Evolutionary conservation across 2,329 filamentous ascomycete species (phyloP).

Genomic region (Fusarium phyllophilum): DNA sequence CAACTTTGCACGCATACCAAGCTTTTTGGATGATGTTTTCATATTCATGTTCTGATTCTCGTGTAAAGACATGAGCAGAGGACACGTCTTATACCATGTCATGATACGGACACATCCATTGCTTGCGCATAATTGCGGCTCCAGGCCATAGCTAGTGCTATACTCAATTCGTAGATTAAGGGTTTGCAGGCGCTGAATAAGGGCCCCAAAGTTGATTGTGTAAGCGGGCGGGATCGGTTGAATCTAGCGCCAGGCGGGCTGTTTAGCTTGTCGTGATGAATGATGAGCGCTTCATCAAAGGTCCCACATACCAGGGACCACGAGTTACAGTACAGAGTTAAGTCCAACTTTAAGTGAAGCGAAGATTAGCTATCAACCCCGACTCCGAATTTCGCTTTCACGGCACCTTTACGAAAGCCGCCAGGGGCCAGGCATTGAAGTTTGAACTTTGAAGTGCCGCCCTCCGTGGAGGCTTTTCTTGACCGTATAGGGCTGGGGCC

Average conservation of each 20-base stretch:
- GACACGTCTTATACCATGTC: background rate
- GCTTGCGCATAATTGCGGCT: background rate
- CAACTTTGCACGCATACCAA: background rate
- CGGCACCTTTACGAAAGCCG: background rate
- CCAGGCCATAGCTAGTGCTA: background rate
- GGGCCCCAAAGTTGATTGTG: constrained; percentile 3
- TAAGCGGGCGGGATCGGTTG: constrained; percentile 30
- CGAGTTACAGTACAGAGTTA: background rate
- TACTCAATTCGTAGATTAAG: background rate
- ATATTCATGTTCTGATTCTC: background rate
- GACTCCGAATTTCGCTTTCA: constrained; percentile 15
- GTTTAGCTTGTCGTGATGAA: constrained; percentile 7
- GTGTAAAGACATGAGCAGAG: background rate
- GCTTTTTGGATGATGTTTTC: background rate
- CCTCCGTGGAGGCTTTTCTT: background rate
- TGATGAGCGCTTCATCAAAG: background rate
- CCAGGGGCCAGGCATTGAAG: background rate
- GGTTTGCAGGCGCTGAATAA: constrained; percentile 9
- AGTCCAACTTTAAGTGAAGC: constrained; percentile 5
- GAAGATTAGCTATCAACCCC: constrained; percentile 3
- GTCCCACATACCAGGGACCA: constrained; percentile 15
- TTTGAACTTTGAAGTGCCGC: constrained; percentile 16
- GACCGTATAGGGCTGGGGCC: constrained; percentile 29
- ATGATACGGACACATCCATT: background rate
- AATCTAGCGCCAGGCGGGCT: constrained; percentile 1